A percentile compares a stretch with the other conserved stretches of the same genome.
Conservation (phyloP, 2,329 filamentous ascomycete genomes). For the Calonectria pteridis region DNA sequence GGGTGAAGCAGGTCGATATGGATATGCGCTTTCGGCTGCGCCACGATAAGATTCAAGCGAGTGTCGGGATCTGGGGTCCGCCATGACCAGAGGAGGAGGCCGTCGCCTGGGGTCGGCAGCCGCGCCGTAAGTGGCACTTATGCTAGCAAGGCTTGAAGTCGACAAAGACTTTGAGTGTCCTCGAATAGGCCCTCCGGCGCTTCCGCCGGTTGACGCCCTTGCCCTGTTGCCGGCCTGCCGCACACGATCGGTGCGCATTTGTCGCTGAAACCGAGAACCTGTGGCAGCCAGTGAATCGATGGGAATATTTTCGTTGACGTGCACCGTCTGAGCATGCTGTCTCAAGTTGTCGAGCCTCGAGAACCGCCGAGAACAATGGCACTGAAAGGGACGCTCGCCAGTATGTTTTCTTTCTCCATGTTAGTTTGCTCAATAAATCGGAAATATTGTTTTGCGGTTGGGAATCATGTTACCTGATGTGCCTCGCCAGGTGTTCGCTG, state of each 20-base stretch:
- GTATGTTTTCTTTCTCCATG: conserved; percentile 81
- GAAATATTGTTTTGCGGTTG: not conserved
- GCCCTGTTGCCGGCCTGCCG: conserved; percentile 79
- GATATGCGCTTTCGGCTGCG: conserved; percentile 72
- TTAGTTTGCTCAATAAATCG: not conserved
- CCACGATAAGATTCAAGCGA: conserved; percentile 78
- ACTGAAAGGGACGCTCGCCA: conserved; percentile 95
- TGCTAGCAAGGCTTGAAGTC: conserved; percentile 86
- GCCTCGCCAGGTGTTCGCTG: conserved; percentile 93
- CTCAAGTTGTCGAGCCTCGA: conserved; percentile 94
- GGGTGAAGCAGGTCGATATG: conserved; percentile 75
- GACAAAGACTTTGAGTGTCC: conserved; percentile 90
- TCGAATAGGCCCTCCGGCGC: conserved; percentile 76
- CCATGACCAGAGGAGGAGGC: conserved; percentile 87
- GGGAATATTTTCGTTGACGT: conserved; percentile 97
- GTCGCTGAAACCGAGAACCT: conserved; percentile 90
- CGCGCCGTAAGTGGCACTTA: conserved; percentile 76
- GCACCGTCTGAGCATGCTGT: conserved; percentile 97
- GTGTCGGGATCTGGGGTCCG: conserved; percentile 75
- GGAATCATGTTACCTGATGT: conserved; percentile 78
- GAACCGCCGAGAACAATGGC: conserved; percentile 93
- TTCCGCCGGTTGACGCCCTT: conserved; percentile 82
- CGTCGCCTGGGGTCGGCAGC: conserved; percentile 77
- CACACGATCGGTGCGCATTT: conserved; percentile 89
- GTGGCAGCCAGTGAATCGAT: conserved; percentile 93